phyloP scores from a whole-genome alignment of 2,329 filamentous ascomycete species.

The Clonostachys rhizophaga region DNA sequence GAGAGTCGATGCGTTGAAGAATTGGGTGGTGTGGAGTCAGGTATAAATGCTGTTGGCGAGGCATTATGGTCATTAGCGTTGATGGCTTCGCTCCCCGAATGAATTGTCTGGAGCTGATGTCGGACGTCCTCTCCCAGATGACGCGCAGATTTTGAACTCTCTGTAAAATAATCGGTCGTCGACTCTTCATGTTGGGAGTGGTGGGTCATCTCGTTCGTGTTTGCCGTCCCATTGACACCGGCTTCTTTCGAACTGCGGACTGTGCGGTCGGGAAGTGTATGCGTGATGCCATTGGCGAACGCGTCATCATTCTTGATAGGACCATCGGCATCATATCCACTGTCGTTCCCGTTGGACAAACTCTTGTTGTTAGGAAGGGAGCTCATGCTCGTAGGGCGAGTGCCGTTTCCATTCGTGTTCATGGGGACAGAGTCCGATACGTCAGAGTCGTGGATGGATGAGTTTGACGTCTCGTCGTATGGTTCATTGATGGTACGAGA shows the following conservation, averaged over 20 bases:
- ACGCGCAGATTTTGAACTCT: neutral
- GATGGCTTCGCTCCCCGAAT: slow-evolving; percentile 5
- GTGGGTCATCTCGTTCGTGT: neutral
- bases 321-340: slow-evolving; percentile 1
- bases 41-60: neutral
- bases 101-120: slow-evolving; percentile 2
- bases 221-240: slow-evolving; percentile 10
- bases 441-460: slow-evolving; percentile 47
- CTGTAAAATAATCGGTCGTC: neutral
- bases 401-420: slow-evolving; percentile 32
- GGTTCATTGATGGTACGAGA: slow-evolving; percentile 43
- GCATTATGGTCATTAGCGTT: neutral
- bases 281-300: slow-evolving; percentile 16
- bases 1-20: slow-evolving; percentile 54
- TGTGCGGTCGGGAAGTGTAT: slow-evolving; percentile 20
- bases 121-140: slow-evolving; percentile 4
- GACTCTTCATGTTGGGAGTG: neutral
- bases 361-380: slow-evolving; percentile 53
- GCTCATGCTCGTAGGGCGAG: slow-evolving; percentile 50
- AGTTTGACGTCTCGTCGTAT: slow-evolving; percentile 50
- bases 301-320: slow-evolving; percentile 8
- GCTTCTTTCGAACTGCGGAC: slow-evolving; percentile 9
- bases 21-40: neutral
- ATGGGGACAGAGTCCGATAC: slow-evolving; percentile 37
- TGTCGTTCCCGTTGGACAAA: slow-evolving; percentile 22